Base-by-base conservation (phyloP, 805 yeast genomes). In the Ogataea salicorniae region DNA sequence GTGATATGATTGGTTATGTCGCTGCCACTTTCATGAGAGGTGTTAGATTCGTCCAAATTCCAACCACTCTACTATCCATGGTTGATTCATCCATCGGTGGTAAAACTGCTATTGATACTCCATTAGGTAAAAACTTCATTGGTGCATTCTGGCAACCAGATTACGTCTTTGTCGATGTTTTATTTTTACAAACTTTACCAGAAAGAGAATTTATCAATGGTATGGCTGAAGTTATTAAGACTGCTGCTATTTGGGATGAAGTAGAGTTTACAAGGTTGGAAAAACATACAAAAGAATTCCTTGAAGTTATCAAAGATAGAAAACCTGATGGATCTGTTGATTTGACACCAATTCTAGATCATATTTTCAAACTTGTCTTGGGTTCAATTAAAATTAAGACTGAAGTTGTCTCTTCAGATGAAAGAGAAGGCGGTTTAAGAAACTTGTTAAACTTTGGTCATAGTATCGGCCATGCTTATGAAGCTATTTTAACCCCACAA, bases 21-120 rank as follows among this genome's bases (percentile, higher is more conserved):
- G 99, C 99, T n/a, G 92, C 99, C 33, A 94, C 99, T 2, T 94
- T 94, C 67, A 94, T 94, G 99, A 80, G 99, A 64, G 99, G 99
- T 48, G 95, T 94, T 8, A 77, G 96, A 53, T 89, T 90, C 48
- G 83, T 90, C 39, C 99, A 94, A 67, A 76, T 94, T 29, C 99
- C 99, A 47, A 94, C 99, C 6, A 87, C 96, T 34, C 70, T 94
- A 54, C 75, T 94, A 53, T 84, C 99, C 8, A 94, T 94, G 99
- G 99, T 94, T 34, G 99, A 94, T 67, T 90, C 97, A 11, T 88
- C 97, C 5, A 89, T 94, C 57, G 99, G 99, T 50, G 99, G 99
- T 38, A 94, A 94, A 66, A 94, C 99, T 39, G 99, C 99, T 37
- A 91, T 94, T 48, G 99, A 94, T 64, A 91, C 97, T 14, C 96